Evolutionary conservation across 306 rosid species (phyloP).

Genomic region (Rosa rugosa): DNA sequence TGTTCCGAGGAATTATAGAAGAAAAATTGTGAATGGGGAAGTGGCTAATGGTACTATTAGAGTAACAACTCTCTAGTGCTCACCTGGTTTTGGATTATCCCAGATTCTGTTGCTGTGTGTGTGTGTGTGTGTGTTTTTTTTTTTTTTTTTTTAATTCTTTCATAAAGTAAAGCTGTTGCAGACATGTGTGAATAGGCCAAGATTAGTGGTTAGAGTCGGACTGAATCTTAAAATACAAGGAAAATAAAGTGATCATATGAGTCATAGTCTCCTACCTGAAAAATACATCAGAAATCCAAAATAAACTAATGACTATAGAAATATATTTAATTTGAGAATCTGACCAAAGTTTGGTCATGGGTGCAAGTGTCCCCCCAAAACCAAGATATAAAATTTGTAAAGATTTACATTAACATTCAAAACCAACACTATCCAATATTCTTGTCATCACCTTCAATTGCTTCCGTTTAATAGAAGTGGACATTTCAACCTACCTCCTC

Average conservation of each 20-base stretch:
- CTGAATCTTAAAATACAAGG: slow-evolving; percentile 2
- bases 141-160: neutral
- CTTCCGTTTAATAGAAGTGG: slow-evolving; percentile 8
- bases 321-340: neutral
- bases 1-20: neutral
- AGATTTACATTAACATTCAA: neutral
- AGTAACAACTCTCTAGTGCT: neutral
- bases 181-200: slow-evolving; percentile 4
- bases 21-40: neutral
- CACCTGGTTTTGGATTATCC: neutral
- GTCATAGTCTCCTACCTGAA: neutral
- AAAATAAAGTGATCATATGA: neutral
- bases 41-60: neutral
- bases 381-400: neutral
- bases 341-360: neutral
- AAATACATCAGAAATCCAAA: neutral
- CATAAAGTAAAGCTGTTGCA: neutral
- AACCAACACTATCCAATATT: neutral
- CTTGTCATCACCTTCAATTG: neutral
- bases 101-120: too few species aligned
- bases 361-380: neutral
- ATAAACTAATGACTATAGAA: neutral
- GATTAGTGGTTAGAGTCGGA: neutral
- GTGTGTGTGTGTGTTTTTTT: too few species aligned
- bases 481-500: slow-evolving; percentile 32